phyloP scores from a whole-genome alignment of 2,329 filamentous ascomycete species.

The Thyridium curvatum region DNA sequence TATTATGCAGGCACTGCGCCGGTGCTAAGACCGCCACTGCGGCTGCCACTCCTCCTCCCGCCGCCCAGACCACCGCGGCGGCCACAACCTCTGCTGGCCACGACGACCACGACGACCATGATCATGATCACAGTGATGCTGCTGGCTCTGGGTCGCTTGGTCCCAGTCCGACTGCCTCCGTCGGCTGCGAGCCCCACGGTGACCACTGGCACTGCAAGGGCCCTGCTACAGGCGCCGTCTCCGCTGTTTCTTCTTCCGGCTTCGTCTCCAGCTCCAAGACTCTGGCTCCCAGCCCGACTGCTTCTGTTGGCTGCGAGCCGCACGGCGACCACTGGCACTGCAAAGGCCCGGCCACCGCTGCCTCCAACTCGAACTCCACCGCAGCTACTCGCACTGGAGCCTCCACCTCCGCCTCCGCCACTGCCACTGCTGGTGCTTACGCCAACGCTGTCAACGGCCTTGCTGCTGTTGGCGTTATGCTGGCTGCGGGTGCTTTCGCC shows the following conservation, averaged over 20 bases:
- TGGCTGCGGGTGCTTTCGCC: too few species aligned
- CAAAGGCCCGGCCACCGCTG: constrained; percentile 6
- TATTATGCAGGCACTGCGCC: too few species aligned
- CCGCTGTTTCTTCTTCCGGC: too few species aligned
- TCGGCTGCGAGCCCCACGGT: constrained; percentile 27
- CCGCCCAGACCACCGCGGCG: not conserved
- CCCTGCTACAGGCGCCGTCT: constrained; percentile 2
- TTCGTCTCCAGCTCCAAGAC: constrained; percentile 12
- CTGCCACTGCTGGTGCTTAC: too few species aligned
- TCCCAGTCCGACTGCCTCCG: constrained; percentile 26
- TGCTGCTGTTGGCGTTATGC: too few species aligned
- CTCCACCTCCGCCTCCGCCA: too few species aligned
- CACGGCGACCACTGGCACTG: constrained; percentile 32
- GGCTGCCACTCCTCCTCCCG: too few species aligned
- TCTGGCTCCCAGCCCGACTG: constrained; percentile 23
- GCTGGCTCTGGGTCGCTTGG: constrained; percentile 14
- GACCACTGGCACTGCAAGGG: constrained; percentile 28
- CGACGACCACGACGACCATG: constrained; percentile 5
- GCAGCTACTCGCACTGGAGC: too few species aligned
- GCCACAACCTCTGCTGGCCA: constrained; percentile 1
- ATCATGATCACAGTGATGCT: constrained; percentile 3
- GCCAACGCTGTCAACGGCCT: too few species aligned
- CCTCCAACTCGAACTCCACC: not conserved
- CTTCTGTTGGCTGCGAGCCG: constrained; percentile 25
- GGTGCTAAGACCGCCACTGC: too few species aligned